Evolutionary conservation across 2,329 filamentous ascomycete species (phyloP).

Genomic region (Trichoderma endophyticum): DNA sequence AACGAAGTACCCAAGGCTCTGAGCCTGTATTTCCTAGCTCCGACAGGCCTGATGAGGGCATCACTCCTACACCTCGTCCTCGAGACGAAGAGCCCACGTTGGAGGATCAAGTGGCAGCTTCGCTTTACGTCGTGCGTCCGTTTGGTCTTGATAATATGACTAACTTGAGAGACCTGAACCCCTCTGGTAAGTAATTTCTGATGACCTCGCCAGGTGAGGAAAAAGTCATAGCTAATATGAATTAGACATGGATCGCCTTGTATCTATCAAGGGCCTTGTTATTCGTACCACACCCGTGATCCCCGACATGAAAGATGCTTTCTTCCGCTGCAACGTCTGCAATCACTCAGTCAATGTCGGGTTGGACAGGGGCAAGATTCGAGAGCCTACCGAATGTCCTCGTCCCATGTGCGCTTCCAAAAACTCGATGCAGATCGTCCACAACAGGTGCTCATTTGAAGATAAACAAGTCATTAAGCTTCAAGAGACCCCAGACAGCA

Average conservation of each 20-base stretch:
- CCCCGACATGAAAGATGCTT: constrained; percentile 98
- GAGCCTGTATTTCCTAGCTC: constrained; percentile 77
- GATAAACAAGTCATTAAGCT: constrained; percentile 99
- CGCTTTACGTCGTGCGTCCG: constrained; percentile 80
- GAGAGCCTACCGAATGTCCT: constrained; percentile 87
- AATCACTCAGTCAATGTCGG: constrained; percentile 87
- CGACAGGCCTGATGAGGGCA: constrained; percentile 56
- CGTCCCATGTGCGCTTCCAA: constrained; percentile 75
- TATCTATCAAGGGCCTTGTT: constrained; percentile 92
- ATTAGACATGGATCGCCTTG: constrained; percentile 87
- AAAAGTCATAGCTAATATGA: neutral
- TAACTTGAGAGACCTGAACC: constrained; percentile 92
- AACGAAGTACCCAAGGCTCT: constrained; percentile 59
- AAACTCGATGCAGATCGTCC: constrained; percentile 97
- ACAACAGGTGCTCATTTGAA: constrained; percentile 91
- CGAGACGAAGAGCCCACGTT: constrained; percentile 55
- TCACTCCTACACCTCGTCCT: constrained; percentile 34
- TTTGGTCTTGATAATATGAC: constrained; percentile 83
- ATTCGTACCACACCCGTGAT: constrained; percentile 96
- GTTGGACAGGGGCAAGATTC: constrained; percentile 93
- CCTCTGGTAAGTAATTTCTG: constrained; percentile 55
- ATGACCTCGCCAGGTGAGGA: neutral
- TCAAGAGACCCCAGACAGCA: constrained; percentile 92
- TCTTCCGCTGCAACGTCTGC: constrained; percentile 93
- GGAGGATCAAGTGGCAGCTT: constrained; percentile 76